Base-by-base conservation (phyloP, 441 rosid species). In the Eutrema salsugineum region DNA sequence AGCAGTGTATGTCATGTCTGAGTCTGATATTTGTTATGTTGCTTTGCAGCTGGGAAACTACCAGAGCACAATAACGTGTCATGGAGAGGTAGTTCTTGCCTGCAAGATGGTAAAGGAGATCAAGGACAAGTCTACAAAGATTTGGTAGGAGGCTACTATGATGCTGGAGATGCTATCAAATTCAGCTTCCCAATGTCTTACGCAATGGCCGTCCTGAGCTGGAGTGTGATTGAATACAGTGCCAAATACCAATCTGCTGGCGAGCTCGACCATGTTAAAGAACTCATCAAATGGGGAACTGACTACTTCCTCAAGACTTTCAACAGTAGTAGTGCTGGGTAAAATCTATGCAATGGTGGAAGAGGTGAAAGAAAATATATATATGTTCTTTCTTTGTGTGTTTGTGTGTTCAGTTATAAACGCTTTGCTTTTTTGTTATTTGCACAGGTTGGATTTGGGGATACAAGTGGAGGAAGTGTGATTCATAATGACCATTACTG, bases 151-250 rank as follows among this genome's bases (percentile, higher is more conserved):
- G 98, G 98, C 0, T 95, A 81, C 53, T 95, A 89, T 19, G 99
- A 95, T 57, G 98, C 95, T 2, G 99, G 99, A 19, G 97, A 93
- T 82, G 88, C 99, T 17, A 88, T 93, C 71, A 95, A 95, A 82
- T 92, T 89, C 83, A 74, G 83, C 65, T 95, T 91, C 74, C 99
- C 96, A 0, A 71, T 77, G 42, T 84, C 99, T 40, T 95, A 86
- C 60, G 81, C 99, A 22, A 84, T 95, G 85, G 93, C 99, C 3
- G 83, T 95, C 93, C 72, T 94, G 77, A 94, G 99, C 79, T 94
- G 99, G 99, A 94, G 98, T 62, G 99, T 94, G 5, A 92, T 92
- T n/a, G 99, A 94, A 73, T 94, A 94, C 77, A 87, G 97, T 32
- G 86, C 86, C 1, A 94, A 94, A 67, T 94, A 90, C n/a, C 86